Evolutionary conservation across 768 basidiomycete species (phyloP).

Genomic region (Wakefieldia striispora): DNA sequence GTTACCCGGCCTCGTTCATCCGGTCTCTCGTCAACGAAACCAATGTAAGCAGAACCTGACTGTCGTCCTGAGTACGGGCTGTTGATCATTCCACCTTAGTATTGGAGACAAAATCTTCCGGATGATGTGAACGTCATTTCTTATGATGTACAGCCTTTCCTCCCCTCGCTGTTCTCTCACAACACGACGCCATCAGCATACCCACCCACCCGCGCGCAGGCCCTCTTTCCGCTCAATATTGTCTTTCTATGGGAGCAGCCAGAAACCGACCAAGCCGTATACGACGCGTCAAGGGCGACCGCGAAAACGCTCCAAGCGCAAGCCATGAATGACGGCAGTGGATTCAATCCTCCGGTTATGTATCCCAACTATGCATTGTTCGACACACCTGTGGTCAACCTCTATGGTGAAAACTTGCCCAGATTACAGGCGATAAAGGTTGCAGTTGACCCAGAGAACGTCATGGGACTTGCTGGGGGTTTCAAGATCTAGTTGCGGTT

Average conservation of each 20-base stretch:
- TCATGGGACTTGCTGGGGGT: constrained; percentile 64
- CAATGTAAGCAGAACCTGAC: constrained; percentile 2
- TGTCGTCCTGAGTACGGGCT: too few species aligned
- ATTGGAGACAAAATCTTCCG: neutral
- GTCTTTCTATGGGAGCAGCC: constrained; percentile 28
- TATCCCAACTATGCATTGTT: constrained; percentile 61
- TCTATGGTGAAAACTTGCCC: constrained; percentile 46
- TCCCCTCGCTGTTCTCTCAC: constrained; percentile 39
- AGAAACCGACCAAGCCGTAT: constrained; percentile 16
- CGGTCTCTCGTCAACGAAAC: constrained; percentile 16
- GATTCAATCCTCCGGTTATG: constrained; percentile 34
- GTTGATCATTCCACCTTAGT: too few species aligned
- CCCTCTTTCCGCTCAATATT: constrained; percentile 44
- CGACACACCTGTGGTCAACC: constrained; percentile 43
- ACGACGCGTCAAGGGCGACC: constrained; percentile 37
- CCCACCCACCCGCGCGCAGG: constrained; percentile 39
- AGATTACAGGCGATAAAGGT: constrained; percentile 40
- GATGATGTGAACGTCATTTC: constrained; percentile 1
- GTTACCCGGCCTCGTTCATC: neutral
- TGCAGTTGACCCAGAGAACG: constrained; percentile 49
- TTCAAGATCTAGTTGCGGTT: constrained; percentile 32
- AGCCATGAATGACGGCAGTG: constrained; percentile 42
- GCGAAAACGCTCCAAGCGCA: constrained; percentile 36
- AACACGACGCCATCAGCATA: constrained; percentile 40
- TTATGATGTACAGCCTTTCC: constrained; percentile 49